phyloP scores from a whole-genome alignment of 805 yeast genomes.

The Candida ortonii region DNA sequence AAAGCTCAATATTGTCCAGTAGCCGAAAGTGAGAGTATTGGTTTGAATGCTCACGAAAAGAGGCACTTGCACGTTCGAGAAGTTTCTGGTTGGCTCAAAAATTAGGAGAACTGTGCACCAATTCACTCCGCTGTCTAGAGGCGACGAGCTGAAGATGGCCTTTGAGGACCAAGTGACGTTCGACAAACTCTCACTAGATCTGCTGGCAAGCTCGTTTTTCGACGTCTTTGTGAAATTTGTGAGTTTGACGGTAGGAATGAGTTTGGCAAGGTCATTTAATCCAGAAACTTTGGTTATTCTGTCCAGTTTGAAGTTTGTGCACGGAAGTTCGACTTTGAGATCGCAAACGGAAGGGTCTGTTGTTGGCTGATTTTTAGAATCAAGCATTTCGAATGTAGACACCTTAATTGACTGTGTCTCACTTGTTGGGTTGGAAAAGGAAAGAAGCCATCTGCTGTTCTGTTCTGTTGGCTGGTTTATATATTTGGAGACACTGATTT shows the following conservation, averaged over 20 bases:
- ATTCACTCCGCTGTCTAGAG: slow-evolving; percentile 26
- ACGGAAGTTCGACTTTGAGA: slow-evolving; percentile 17
- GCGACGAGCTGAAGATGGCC: slow-evolving; percentile 3
- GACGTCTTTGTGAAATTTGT: slow-evolving; percentile 26
- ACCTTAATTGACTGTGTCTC: slow-evolving; percentile 11
- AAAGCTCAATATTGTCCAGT: too few species aligned
- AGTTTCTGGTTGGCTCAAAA: slow-evolving; percentile 1
- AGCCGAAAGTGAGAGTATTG: too few species aligned
- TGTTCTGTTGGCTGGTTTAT: slow-evolving; percentile 2
- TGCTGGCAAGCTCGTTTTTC: slow-evolving; percentile 31
- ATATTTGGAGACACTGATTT: slow-evolving; percentile 11
- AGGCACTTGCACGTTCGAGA: slow-evolving; percentile 14
- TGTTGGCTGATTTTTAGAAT: slow-evolving; percentile 1
- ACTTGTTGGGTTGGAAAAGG: slow-evolving; percentile 16
- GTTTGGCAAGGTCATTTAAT: slow-evolving; percentile 15
- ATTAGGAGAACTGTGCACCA: slow-evolving; percentile 31
- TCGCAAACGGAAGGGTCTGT: background rate
- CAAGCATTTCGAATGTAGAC: slow-evolving; percentile 15
- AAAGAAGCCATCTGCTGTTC: slow-evolving; percentile 8
- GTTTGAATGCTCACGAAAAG: slow-evolving; percentile 20
- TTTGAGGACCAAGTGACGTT: slow-evolving; percentile 10
- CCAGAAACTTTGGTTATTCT: slow-evolving; percentile 12
- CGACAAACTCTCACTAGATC: slow-evolving; percentile 14
- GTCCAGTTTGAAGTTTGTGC: slow-evolving; percentile 18
- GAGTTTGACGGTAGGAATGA: slow-evolving; percentile 32